Base-by-base conservation (phyloP, 768 basidiomycete species). In the Mrakia gelida region DNA sequence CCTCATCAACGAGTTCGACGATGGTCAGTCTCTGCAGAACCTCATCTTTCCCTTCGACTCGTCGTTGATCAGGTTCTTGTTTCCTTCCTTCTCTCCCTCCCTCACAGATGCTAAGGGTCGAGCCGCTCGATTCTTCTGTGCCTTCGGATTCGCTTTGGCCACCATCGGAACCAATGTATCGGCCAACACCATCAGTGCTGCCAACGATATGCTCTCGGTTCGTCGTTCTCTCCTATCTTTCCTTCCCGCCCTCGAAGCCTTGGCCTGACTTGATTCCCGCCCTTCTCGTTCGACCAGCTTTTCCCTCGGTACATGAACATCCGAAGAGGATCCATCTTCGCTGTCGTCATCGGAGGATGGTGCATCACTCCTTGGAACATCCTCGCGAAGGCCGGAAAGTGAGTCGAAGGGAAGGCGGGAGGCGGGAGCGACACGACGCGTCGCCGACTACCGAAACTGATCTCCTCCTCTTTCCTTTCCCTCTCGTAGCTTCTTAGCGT, bases 271-370 rank as follows among this genome's bases (percentile, higher is more conserved):
- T 2, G 8, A 11, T 43, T 11, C 15, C 45, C n/a, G n/a, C n/a
- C 7, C 15, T 21, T 52, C 49, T 52, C 18, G 2, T 21, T 52
- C 49, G 18, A 52, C 1, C 49, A 52, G 49, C 43, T 79, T 5
- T 79, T 79, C 74, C 82, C 78, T 9, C 86, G 87, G 76, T 95
- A 88, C 79, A 88, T 95, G 85, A 92, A 95, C 82, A 92, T 94
- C 79, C 87, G 89, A 73, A 87, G 94, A 15, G 94, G 94, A 0
- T 80, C 79, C 4, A 84, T 92, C 79, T 85, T 95, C 49, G 94
- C 92, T 80, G 92, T 92, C 0, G 75, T 95, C 68, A 82, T 95
- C 8, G 93, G 93, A 4, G 92, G 92, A 0, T 95, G 94, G 93
- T 77, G 76, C 43, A 49, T 75, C 32, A 63, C 89, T 79, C 92